Evolutionary conservation across 805 yeast genomes (phyloP), one percentile per base, ranked within the genome.

Genomic region (Yamadazyma philogaea): DNA sequence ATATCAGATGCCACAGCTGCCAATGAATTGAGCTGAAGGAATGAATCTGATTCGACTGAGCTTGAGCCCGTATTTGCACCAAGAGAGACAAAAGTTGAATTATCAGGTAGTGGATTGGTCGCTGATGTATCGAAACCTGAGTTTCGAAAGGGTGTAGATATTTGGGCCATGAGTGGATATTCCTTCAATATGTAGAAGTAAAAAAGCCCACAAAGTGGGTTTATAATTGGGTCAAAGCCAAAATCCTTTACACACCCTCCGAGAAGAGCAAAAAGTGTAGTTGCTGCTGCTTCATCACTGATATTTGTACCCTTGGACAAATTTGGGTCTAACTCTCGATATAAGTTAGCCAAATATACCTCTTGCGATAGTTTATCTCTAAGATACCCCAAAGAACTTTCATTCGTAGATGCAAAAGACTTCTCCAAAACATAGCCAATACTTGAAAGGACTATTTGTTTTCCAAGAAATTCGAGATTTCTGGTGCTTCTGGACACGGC

Each of bases 201-300:
- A 51, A 84, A 77, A 2, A 85, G 72, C 50, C 84, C 91, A 47
- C 86, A 76, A 20, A 87, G 59, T 2, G 85, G 82, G 45, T 72
- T 72, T 44, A 84, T 63, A n/a, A 82, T 71, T 2, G 73, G 57
- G 53, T 87, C 89, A 57, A 87, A 87, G 1, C 95, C 95, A 64
- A 82, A 87, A 60, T 87, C 95, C 47, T 79, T 82, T 28, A 84
- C 74, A 46, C 87, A 75, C 7, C 84, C 81, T 2, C 93, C 95
- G 16, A 85, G 56, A 19, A 83, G 55, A 30, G 81, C 76, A 50
- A 74, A 74, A 35, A 84, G 64, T 3, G 85, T 63, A 40, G 78
- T 70, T 0, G 75, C 66, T 0, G 84, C 82, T 21, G 75, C 71
- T 18, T 68, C 75, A 45, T 79, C 81, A 48, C 59, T 59, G 49